Conservation (phyloP, 163 green algal species). For the Prototheca wickerhamii region DNA sequence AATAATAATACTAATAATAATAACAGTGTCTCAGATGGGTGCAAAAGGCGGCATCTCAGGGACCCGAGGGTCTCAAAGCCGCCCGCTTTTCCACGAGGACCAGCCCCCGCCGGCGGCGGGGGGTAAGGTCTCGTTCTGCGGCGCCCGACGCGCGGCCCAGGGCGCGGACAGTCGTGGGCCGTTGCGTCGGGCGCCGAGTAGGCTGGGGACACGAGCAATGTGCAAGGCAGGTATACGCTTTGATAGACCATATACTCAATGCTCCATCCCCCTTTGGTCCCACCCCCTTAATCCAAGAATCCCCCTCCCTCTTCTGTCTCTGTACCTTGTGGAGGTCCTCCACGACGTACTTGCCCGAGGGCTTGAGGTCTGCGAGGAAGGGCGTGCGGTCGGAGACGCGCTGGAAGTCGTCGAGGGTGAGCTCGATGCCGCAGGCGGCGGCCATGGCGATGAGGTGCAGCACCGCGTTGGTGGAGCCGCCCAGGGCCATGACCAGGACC, state of each 20-base stretch:
- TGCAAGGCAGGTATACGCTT: too few species aligned
- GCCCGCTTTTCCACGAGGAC: not conserved
- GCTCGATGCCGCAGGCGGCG: conserved; percentile 46
- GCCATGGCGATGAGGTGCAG: conserved; percentile 98
- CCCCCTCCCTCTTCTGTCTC: not conserved
- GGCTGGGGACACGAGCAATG: too few species aligned
- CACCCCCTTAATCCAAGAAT: not conserved
- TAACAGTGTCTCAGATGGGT: not conserved
- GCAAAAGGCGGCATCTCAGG: not conserved
- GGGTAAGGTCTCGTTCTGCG: not conserved
- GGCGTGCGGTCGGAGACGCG: conserved; percentile 64
- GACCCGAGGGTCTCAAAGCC: not conserved
- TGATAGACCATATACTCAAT: too few species aligned
- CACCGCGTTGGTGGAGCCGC: conserved; percentile 96
- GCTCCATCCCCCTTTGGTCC: too few species aligned
- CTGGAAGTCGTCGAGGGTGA: conserved; percentile 90
- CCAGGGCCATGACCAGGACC: conserved; percentile 78
- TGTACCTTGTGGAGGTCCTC: conserved; percentile 93
- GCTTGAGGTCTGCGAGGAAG: conserved; percentile 97
- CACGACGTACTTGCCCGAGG: conserved; percentile 93
- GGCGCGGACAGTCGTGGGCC: too few species aligned
- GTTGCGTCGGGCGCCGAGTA: too few species aligned
- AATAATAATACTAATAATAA: too few species aligned
- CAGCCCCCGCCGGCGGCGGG: not conserved
- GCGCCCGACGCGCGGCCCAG: too few species aligned